These are phyloP conservation scores for Aspergillus piperis DNA, from an alignment of 2,329 filamentous ascomycete species.

Conservation along the genomic window DNA sequence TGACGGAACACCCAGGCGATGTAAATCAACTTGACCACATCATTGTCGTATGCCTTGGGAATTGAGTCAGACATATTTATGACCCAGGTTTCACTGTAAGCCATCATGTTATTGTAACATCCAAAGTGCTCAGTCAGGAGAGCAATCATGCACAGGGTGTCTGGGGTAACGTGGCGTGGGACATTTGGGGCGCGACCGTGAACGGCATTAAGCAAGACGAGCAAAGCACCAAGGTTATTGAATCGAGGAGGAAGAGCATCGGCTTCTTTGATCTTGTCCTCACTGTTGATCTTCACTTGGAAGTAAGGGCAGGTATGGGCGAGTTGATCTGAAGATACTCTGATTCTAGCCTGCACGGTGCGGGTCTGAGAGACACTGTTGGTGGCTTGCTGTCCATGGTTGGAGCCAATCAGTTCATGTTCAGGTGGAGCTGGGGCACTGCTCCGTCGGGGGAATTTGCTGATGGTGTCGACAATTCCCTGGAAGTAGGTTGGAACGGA, in stretches of 20 bases:
- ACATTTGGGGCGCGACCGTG: conserved; percentile 48
- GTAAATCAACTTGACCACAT: conserved; percentile 24
- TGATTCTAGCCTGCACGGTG: not conserved
- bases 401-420: not conserved
- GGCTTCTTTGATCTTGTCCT: not conserved
- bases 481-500: not conserved
- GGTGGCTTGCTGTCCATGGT: not conserved
- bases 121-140: conserved; percentile 48
- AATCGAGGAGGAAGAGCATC: not conserved
- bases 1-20: conserved; percentile 8
- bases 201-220: conserved; percentile 49
- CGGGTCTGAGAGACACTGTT: not conserved
- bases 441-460: too few relatives aligned
- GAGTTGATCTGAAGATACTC: conserved; percentile 13
- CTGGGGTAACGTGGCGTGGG: conserved; percentile 40
- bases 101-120: conserved; percentile 46
- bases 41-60: not conserved
- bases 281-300: not conserved
- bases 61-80: conserved; percentile 18
- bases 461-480: not conserved
- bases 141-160: conserved; percentile 49
- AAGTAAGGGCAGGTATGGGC: conserved; percentile 5
- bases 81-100: conserved; percentile 48
- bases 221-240: conserved; percentile 40
- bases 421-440: too few relatives aligned